Conservation (phyloP, 148 eudicot genomes). For the Simmondsia chinensis region DNA sequence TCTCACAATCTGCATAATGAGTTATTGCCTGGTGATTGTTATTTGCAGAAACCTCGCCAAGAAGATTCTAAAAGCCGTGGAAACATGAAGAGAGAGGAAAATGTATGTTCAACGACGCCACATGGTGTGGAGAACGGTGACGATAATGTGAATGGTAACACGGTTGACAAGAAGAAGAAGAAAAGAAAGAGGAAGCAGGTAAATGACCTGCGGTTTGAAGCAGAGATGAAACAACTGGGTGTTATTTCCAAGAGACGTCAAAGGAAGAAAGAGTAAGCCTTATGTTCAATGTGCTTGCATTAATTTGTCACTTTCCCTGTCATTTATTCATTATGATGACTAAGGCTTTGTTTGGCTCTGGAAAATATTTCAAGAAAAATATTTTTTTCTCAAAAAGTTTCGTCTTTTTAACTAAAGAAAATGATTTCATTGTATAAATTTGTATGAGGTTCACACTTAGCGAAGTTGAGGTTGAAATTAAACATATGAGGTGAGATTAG, state of each 20-base stretch:
- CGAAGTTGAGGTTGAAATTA: too few species aligned
- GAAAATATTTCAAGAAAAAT: too few species aligned
- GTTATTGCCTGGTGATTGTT: not conserved
- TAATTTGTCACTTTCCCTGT: too few species aligned
- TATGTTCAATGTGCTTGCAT: not conserved
- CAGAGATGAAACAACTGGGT: constrained; percentile 33
- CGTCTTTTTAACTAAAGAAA: too few species aligned
- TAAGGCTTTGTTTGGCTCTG: too few species aligned
- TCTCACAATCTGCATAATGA: not conserved
- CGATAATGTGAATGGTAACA: constrained; percentile 18
- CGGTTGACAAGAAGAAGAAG: constrained; percentile 48
- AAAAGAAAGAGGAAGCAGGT: constrained; percentile 55
- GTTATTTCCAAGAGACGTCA: constrained; percentile 47
- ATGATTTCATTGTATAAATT: too few species aligned
- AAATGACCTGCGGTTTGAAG: constrained; percentile 67
- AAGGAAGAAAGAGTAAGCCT: constrained; percentile 72
- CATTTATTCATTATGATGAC: too few species aligned
- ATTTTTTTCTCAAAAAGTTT: too few species aligned
- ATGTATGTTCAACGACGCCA: constrained; percentile 8
- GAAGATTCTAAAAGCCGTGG: constrained; percentile 23
- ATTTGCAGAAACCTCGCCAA: constrained; percentile 32
- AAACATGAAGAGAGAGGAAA: constrained; percentile 13
- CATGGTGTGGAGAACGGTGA: constrained; percentile 18
- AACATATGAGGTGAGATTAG: too few species aligned
- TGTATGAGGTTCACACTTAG: too few species aligned